These are phyloP conservation scores for Heliosperma pusillum DNA, from an alignment of 148 eudicot species.

Conservation along the genomic window DNA sequence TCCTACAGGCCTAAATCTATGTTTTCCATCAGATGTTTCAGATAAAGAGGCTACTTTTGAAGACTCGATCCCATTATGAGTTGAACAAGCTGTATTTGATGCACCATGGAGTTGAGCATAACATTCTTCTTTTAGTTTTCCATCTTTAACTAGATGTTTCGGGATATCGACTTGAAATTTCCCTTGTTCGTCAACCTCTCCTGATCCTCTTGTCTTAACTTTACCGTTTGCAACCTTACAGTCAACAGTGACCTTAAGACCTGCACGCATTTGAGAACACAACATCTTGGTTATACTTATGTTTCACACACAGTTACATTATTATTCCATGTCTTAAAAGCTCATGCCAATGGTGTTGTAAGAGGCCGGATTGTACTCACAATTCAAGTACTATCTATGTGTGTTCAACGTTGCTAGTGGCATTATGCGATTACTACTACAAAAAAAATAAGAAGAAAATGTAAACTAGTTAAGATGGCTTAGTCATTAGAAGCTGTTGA, in stretches of 20 bases:
- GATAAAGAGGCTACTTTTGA: conserved; percentile 32
- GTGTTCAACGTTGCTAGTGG: no score
- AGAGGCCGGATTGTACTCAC: no score
- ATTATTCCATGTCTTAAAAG: no score
- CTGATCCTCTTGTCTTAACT: conserved; percentile 34
- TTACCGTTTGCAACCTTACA: conserved; percentile 39
- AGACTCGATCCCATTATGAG: conserved; percentile 27
- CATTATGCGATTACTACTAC: no score
- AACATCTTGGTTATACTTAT: not conserved
- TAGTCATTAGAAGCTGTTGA: no score
- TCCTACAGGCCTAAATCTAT: conserved; percentile 27
- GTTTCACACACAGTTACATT: no score
- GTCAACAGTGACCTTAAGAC: conserved; percentile 43
- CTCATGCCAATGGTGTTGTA: no score
- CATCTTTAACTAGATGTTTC: conserved; percentile 17
- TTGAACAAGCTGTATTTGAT: conserved; percentile 32
- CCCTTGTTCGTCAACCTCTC: conserved; percentile 37
- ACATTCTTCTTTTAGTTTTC: conserved; percentile 36
- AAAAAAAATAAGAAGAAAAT: no score
- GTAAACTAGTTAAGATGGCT: no score
- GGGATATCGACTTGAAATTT: conserved; percentile 34
- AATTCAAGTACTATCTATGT: no score
- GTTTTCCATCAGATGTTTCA: conserved; percentile 24
- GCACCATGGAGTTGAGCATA: conserved; percentile 47
- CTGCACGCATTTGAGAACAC: conserved; percentile 20